These are phyloP conservation scores for Allium sativum DNA, from an alignment of 106 monocot genomes.

Conservation along the genomic window DNA sequence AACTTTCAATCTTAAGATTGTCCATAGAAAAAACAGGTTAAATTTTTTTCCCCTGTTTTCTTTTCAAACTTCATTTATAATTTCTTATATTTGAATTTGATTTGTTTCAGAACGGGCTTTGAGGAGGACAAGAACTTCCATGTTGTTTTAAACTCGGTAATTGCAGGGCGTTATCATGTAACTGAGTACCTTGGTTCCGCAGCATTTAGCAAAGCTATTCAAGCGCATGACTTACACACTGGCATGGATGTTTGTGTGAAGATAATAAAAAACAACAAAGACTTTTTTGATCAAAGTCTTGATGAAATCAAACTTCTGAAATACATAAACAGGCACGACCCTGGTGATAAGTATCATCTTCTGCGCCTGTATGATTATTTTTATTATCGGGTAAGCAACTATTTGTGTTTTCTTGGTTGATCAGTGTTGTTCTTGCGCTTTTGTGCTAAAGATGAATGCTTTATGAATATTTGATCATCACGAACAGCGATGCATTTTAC, in stretches of 20 bases:
- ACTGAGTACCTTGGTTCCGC: constrained; percentile 95
- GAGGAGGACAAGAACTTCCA: constrained; percentile 99
- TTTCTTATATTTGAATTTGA: no score
- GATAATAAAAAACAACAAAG: constrained; percentile 99
- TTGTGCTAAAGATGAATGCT: no score
- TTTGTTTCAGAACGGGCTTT: constrained; percentile 71
- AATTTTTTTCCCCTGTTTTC: background rate
- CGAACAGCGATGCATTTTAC: no score
- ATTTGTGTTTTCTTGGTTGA: no score
- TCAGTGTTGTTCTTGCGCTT: no score
- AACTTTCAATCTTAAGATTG: constrained; percentile 94
- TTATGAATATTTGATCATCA: no score
- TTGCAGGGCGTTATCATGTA: constrained; percentile 98
- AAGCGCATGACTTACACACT: constrained; percentile 97
- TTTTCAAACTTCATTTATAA: background rate
- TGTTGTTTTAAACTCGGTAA: constrained; percentile 95
- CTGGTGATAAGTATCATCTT: constrained; percentile 89
- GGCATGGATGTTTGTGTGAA: constrained; percentile 99
- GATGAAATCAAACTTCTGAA: constrained; percentile 99
- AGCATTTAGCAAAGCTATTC: constrained; percentile 99
- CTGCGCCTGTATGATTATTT: constrained; percentile 97
- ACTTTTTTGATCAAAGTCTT: constrained; percentile 99
- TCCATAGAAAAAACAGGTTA: constrained; percentile 98
- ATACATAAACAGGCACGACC: constrained; percentile 96
- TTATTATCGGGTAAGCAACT: constrained; percentile 75